Percentiles rank a stretch among this genome's conserved stretches.
Evolutionary conservation across 345 rosid species (phyloP).

Genomic region (Eucalyptus cladocalyx): DNA sequence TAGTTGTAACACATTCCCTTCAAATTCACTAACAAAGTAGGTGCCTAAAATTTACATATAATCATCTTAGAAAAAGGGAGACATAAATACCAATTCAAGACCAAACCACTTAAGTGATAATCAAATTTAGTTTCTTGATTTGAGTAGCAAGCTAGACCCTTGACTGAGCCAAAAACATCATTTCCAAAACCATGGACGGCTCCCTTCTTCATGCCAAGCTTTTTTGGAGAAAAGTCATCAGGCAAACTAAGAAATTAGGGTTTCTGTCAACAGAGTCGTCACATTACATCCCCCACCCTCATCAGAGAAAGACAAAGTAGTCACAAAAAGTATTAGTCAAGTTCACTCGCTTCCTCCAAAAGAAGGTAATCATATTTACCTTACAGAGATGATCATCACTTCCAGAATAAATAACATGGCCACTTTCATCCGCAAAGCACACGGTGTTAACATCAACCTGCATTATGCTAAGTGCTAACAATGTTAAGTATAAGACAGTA

Average conservation of each 20-base stretch:
- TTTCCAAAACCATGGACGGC: not conserved
- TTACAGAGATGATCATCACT: constrained; percentile 53
- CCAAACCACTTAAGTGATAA: not conserved
- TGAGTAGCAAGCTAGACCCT: not conserved
- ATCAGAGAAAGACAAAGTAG: not conserved
- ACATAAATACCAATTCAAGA: not conserved
- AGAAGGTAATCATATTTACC: constrained; percentile 12
- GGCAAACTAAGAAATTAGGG: not conserved
- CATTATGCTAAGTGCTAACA: constrained; percentile 1
- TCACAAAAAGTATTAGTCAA: not conserved
- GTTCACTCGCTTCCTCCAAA: not conserved
- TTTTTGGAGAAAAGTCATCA: not conserved
- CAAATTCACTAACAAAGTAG: not conserved
- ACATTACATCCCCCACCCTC: not conserved
- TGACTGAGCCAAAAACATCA: not conserved
- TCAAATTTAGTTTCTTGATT: not conserved
- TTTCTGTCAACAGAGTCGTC: not conserved
- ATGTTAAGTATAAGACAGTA: not conserved
- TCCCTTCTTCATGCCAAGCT: not conserved
- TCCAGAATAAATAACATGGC: constrained; percentile 58
- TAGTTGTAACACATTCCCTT: not conserved
- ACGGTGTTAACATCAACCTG: constrained; percentile 68
- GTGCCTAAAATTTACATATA: not conserved
- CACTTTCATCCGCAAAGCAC: constrained; percentile 64
- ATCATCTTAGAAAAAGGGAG: not conserved